Evolutionary conservation across 306 rosid genomes (phyloP).

Genomic region (Quercus wislizeni): DNA sequence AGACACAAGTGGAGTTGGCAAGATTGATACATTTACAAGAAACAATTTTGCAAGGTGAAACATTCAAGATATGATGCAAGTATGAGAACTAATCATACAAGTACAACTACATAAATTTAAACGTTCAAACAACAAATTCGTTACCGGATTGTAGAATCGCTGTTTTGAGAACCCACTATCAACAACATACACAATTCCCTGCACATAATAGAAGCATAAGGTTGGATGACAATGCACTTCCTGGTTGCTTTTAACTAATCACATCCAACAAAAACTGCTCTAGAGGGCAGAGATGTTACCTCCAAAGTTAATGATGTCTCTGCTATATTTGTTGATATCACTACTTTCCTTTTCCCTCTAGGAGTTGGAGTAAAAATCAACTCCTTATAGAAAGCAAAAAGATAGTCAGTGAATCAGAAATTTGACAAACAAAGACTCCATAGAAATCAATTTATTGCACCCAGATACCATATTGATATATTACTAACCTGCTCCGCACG

Average conservation of each 20-base stretch:
- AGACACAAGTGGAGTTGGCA: not conserved
- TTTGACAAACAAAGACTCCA: conserved; percentile 10
- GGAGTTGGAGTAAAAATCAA: conserved; percentile 79
- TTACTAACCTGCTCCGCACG: conserved; percentile 80
- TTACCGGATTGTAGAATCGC: conserved; percentile 88
- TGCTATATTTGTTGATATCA: conserved; percentile 91
- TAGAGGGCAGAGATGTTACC: conserved; percentile 44
- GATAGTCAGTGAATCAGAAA: conserved; percentile 14
- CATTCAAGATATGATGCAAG: not conserved
- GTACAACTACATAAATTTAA: conserved; percentile 5
- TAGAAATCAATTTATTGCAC: not conserved
- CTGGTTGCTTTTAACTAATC: conserved; percentile 9
- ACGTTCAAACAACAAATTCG: conserved; percentile 16
- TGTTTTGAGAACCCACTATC: conserved; percentile 97
- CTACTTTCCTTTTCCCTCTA: conserved; percentile 91
- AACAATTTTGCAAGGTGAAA: not conserved
- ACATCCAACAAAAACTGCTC: not conserved
- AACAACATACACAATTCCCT: conserved; percentile 92
- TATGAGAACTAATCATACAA: conserved; percentile 8
- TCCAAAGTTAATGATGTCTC: conserved; percentile 92
- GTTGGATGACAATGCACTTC: conserved; percentile 9
- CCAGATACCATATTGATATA: conserved; percentile 17
- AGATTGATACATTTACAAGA: not conserved
- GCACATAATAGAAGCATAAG: conserved; percentile 33
- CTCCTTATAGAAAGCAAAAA: conserved; percentile 50